Base-by-base conservation (phyloP, 768 basidiomycete genomes). In the Calocera cornea region DNA sequence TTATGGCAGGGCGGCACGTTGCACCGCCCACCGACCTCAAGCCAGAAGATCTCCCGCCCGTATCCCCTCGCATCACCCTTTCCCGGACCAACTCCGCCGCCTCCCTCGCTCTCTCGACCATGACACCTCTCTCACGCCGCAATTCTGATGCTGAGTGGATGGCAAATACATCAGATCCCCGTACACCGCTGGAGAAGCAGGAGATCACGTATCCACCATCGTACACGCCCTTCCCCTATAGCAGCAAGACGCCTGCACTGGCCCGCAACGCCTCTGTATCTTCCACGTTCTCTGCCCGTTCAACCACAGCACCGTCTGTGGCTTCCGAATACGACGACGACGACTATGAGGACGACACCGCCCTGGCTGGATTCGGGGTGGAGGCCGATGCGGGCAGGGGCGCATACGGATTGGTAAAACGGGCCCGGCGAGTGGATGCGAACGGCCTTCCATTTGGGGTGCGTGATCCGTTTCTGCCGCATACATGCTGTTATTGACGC, bases 381-480 rank as follows among this genome's bases (percentile, higher is more conserved):
- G 86, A 93, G 72, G 83, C 83, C 50, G 93, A 95, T 73, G 90
- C 95, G 29, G 95, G 95, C 16, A 83, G 92, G 67, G 95, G 95
- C 11, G 95, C 95, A 12, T 97, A 97, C 76, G 95, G 95, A 1
- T 81, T 97, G 47, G 95, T 99, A 41, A 94, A 95, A 76, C 83
- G 91, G 66, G 95, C 86, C 1, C 83, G 90, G 24, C 69, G 90
- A 94, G 74, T 87, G 87, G 71, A 82, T 81, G 40, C 72, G 80
- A 8, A 60, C 66, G 40, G 36, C 29, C 54, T 67, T n/a, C 24
- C 60, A 38, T 44, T 36, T 14, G 16, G 14, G 33, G 33, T 34
- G 22, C 33, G 0, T 31, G 16, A 27, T n/a, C 41, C 27, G 50
- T 67, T 64, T 64, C 44, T 69, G 71, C 64, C 65, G 27, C 64